A percentile compares a stretch with the other conserved stretches of the same genome.
Evolutionary conservation across 352 stramenopile genomes (phyloP).

Genomic region (Pythium vanterpoolii): DNA sequence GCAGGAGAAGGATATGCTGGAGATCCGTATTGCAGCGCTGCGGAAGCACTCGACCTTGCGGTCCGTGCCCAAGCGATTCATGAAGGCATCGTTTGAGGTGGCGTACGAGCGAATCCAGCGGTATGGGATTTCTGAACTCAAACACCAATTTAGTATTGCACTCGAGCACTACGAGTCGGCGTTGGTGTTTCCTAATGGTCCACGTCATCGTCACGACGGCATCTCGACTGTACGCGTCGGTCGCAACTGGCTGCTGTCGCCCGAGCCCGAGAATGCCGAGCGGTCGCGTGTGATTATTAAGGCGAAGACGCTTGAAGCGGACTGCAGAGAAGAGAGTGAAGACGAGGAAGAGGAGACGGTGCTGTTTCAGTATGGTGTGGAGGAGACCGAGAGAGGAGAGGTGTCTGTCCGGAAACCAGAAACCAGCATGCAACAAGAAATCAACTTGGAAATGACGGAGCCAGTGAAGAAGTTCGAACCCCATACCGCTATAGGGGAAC

Average conservation of each 20-base stretch:
- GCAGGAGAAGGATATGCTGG: slow-evolving; percentile 34
- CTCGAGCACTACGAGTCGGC: slow-evolving; percentile 60
- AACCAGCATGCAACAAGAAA: not conserved
- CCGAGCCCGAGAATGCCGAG: slow-evolving; percentile 23
- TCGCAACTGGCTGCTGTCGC: slow-evolving; percentile 25
- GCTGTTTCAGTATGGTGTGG: slow-evolving; percentile 5
- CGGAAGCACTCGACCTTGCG: slow-evolving; percentile 1
- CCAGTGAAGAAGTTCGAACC: not conserved
- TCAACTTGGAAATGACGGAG: not conserved
- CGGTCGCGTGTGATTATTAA: slow-evolving; percentile 13
- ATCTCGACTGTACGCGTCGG: slow-evolving; percentile 15
- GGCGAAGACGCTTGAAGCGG: not conserved
- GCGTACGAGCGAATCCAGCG: slow-evolving; percentile 41
- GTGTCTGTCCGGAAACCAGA: not conserved
- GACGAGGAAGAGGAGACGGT: slow-evolving; percentile 19
- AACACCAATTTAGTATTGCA: slow-evolving; percentile 47
- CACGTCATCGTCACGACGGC: slow-evolving; percentile 15
- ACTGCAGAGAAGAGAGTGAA: slow-evolving; percentile 3
- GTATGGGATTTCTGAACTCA: slow-evolving; percentile 37
- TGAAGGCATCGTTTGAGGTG: slow-evolving; percentile 32
- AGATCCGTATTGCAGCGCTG: slow-evolving; percentile 10
- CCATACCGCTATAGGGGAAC: slow-evolving; percentile 1
- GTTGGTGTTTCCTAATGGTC: slow-evolving; percentile 31
- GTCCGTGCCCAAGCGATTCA: not conserved
- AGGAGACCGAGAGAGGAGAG: not conserved